These are phyloP conservation scores for Flammula alnicola DNA, from an alignment of 1,284 basidiomycete genomes.

Conservation along the genomic window DNA sequence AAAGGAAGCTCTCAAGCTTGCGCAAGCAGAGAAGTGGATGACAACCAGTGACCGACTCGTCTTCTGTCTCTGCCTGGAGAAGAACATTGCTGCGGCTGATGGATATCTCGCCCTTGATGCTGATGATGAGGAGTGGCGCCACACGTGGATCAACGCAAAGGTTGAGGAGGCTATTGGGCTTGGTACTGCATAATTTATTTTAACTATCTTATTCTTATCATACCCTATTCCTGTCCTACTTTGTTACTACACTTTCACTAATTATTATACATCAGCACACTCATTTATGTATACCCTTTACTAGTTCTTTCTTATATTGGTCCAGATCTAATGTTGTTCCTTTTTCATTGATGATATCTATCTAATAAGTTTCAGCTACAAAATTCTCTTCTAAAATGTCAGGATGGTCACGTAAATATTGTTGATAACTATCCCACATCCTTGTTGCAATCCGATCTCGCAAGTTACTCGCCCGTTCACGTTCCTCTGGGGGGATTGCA, in stretches of 20 bases:
- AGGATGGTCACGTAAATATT: constrained; percentile 15
- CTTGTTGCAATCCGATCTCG: constrained; percentile 26
- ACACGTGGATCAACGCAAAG: constrained; percentile 17
- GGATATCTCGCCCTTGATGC: constrained; percentile 18
- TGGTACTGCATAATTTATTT: no score
- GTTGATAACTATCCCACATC: constrained; percentile 32
- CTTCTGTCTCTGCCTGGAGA: constrained; percentile 20
- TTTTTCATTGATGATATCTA: no score
- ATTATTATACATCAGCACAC: neutral
- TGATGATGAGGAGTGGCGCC: constrained; percentile 7
- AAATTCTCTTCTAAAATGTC: constrained; percentile 12
- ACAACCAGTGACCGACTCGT: constrained; percentile 5
- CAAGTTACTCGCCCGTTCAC: constrained; percentile 18
- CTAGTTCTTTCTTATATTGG: no score
- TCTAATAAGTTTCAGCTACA: constrained; percentile 10
- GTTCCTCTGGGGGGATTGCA: constrained; percentile 19
- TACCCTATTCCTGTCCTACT: neutral
- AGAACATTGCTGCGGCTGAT: constrained; percentile 21
- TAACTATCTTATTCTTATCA: no score
- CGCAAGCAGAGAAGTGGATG: constrained; percentile 22
- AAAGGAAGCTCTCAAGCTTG: constrained; percentile 13
- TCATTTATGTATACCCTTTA: constrained; percentile 6
- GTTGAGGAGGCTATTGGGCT: constrained; percentile 5
- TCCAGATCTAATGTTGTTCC: no score
- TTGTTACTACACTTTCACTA: constrained; percentile 2